These are phyloP conservation scores for Cyberlindnera japonica DNA, from an alignment of 805 yeast genomes.

Conservation along the genomic window DNA sequence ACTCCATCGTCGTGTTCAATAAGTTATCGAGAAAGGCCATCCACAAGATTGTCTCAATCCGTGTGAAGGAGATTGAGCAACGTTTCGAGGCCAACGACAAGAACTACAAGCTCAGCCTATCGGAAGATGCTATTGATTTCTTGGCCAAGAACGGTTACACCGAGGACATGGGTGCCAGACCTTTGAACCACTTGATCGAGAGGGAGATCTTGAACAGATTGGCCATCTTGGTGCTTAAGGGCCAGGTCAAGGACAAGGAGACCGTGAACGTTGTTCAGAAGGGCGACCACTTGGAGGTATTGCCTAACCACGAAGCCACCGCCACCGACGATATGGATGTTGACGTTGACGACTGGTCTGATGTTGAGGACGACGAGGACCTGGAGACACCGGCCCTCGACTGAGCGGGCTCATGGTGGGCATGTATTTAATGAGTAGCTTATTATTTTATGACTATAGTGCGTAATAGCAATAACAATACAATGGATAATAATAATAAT, in stretches of 20 bases:
- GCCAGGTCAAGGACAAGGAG: slow-evolving; percentile 87
- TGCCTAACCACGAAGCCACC: slow-evolving; percentile 76
- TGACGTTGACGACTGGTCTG: slow-evolving; percentile 54
- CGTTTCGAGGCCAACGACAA: slow-evolving; percentile 85
- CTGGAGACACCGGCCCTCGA: slow-evolving; percentile 6
- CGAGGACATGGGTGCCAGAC: slow-evolving; percentile 93
- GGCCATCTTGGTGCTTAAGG: slow-evolving; percentile 84
- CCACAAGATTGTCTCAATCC: slow-evolving; percentile 82
- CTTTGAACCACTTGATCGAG: slow-evolving; percentile 89
- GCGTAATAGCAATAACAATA: too few species aligned
- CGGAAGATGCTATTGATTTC: slow-evolving; percentile 74
- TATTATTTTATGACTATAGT: too few species aligned
- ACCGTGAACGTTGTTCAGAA: slow-evolving; percentile 59
- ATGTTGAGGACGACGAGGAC: slow-evolving; percentile 56
- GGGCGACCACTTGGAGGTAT: slow-evolving; percentile 65
- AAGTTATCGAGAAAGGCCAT: slow-evolving; percentile 88
- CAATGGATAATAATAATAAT: too few species aligned
- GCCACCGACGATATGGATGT: slow-evolving; percentile 45
- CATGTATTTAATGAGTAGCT: too few species aligned
- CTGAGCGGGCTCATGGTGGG: too few species aligned
- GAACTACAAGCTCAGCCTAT: slow-evolving; percentile 66
- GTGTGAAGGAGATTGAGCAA: slow-evolving; percentile 79
- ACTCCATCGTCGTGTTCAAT: slow-evolving; percentile 90
- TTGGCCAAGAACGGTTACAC: slow-evolving; percentile 86
- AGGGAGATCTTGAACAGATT: slow-evolving; percentile 79